A percentile compares a stretch with the other conserved stretches of the same genome.
phyloP scores from a whole-genome alignment of 1,284 basidiomycete species.

The Ganoderma sinense region DNA sequence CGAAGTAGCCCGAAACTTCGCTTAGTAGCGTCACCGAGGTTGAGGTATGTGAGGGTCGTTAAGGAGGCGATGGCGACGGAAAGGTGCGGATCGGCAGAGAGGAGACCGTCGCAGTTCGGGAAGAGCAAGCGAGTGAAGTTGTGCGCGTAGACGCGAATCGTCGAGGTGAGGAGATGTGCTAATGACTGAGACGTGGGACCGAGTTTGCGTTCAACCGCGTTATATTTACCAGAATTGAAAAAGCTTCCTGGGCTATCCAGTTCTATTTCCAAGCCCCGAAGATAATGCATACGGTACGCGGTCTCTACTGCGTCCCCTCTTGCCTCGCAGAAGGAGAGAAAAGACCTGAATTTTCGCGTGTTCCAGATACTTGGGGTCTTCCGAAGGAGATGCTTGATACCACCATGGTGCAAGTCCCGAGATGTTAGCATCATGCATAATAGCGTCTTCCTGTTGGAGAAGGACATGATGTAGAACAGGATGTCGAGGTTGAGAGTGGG shows the following conservation, averaged over 20 bases:
- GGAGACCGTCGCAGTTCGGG: background rate
- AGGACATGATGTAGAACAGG: background rate
- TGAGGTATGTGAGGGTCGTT: conserved; percentile 2
- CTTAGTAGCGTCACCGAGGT: background rate
- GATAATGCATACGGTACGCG: background rate
- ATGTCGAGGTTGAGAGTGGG: background rate
- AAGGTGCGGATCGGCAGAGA: background rate
- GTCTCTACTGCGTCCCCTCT: background rate
- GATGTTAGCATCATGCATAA: background rate
- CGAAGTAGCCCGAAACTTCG: background rate
- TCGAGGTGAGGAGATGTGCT: background rate
- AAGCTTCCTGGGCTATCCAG: background rate
- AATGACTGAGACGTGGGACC: background rate
- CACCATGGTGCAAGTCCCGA: background rate
- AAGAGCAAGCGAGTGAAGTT: background rate
- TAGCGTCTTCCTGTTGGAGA: background rate
- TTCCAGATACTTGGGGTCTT: background rate
- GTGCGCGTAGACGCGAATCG: background rate
- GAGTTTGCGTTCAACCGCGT: background rate
- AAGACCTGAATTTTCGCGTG: background rate
- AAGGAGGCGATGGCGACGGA: background rate
- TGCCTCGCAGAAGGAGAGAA: background rate
- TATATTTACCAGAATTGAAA: background rate
- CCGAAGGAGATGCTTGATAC: background rate
- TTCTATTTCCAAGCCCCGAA: background rate